Evolutionary conservation across 2,329 filamentous ascomycete species (phyloP), one percentile per base, ranked within the genome.

Genomic region (Xenosphaeropsis pyriputrescens): DNA sequence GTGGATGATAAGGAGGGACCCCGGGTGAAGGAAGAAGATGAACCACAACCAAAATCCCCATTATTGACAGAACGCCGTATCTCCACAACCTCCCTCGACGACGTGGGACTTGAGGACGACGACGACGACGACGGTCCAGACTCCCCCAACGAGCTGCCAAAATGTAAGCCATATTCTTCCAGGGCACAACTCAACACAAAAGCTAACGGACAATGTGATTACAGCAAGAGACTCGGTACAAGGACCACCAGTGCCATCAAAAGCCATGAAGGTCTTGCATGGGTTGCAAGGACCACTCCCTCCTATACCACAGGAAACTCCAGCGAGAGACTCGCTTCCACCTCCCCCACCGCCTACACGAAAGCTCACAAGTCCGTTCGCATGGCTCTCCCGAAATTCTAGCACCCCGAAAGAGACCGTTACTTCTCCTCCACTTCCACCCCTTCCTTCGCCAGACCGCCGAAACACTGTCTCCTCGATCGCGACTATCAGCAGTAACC

Each of bases 281-380:
- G 85, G 81, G 47, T 70, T 91, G 38, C 78, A 82, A 30, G 79
- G 72, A 39, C 75, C 71, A 34, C 67, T 91, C 36, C 79, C 83
- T 29, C 68, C 82, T 22, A 72, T 85, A 15, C 46, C 44, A 18
- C 34, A 48, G 16, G 29, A 40, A 9, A 22, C 44, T 18, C 34
- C 46, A 36, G 18, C 41, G 7, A 17, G 40, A 15, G 19, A 40
- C 14, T 37, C 41, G 6, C 41, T 29, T n/a, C 46, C 47, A 34
- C 43, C 52, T 33, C 41, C 47, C 15, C 37, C 44, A 4, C 44
- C 65, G 2, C 60, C 64, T 11, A 47, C 70, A 42, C 68, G 85
- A 52, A 93, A 91, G 57, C 71, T 93, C 39, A 88, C 84, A 7
- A 85, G 84, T 47, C 85, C 82, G n/a, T 93, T 93, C 50, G 75